Conservation (phyloP, 106 monocot species). For the Chionographis japonica region DNA sequence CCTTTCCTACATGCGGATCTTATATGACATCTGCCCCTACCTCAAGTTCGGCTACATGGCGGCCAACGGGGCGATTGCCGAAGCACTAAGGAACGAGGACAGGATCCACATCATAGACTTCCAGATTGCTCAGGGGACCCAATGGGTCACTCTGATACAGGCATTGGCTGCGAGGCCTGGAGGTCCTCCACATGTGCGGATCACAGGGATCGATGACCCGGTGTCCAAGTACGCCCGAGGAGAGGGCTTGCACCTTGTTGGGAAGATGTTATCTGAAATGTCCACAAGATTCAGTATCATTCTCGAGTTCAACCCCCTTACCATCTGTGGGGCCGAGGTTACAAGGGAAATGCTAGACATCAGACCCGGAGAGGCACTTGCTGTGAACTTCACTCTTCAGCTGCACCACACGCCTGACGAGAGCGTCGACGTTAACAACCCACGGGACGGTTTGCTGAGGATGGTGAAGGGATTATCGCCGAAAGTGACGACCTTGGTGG, state of each 20-base stretch:
- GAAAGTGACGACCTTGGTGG: slow-evolving; percentile 72
- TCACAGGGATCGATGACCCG: slow-evolving; percentile 82
- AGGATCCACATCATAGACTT: slow-evolving; percentile 88
- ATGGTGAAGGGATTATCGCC: slow-evolving; percentile 88
- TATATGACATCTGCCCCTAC: slow-evolving; percentile 88
- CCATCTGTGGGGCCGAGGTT: slow-evolving; percentile 40
- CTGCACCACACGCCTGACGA: slow-evolving; percentile 93
- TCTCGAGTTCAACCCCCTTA: slow-evolving; percentile 52
- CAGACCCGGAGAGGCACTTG: slow-evolving; percentile 67
- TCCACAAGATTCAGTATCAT: slow-evolving; percentile 68
- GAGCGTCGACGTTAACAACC: slow-evolving; percentile 85
- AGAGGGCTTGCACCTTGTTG: slow-evolving; percentile 41
- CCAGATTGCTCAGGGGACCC: slow-evolving; percentile 80
- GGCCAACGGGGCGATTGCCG: slow-evolving; percentile 89
- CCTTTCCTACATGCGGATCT: slow-evolving; percentile 60
- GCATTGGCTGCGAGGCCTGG: slow-evolving; percentile 76
- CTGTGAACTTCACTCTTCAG: slow-evolving; percentile 76
- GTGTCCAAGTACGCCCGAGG: slow-evolving; percentile 62
- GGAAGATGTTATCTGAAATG: slow-evolving; percentile 44
- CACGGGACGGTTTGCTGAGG: slow-evolving; percentile 77
- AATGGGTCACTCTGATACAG: slow-evolving; percentile 87
- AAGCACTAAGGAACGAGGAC: slow-evolving; percentile 67
- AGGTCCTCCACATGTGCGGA: slow-evolving; percentile 74
- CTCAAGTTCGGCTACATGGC: slow-evolving; percentile 96
- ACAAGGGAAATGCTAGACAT: slow-evolving; percentile 74